Percentiles rank a stretch among this genome's conserved stretches.
Conservation (phyloP, 768 basidiomycete genomes). For the Boletales sp. region DNA sequence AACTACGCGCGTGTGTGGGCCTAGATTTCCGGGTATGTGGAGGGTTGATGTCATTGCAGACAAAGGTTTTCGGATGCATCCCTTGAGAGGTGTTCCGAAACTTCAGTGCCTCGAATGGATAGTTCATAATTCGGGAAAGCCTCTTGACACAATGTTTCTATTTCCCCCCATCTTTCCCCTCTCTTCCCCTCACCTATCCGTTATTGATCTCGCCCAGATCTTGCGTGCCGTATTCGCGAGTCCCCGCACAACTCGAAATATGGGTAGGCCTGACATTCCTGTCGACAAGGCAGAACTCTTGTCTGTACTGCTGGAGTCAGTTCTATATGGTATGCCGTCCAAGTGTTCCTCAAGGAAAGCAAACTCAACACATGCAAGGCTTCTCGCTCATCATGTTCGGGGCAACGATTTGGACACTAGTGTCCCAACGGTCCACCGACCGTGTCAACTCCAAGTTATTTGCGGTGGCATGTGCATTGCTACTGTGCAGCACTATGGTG, state of each 20-base stretch:
- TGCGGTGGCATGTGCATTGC: conserved; percentile 15
- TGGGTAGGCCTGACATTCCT: neutral
- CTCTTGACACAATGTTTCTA: neutral
- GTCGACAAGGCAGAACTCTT: conserved; percentile 3
- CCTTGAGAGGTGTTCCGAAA: too few species aligned
- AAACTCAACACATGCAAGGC: conserved; percentile 9
- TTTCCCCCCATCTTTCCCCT: neutral
- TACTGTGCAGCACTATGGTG: conserved; percentile 23
- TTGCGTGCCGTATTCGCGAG: neutral
- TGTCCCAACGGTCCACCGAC: conserved; percentile 1
- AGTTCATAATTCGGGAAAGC: too few species aligned
- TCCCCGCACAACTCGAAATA: neutral
- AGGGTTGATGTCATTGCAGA: too few species aligned
- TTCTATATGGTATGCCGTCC: conserved; percentile 1
- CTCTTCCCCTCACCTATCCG: too few species aligned
- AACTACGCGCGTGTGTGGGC: too few species aligned
- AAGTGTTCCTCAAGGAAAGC: neutral
- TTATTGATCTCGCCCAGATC: neutral
- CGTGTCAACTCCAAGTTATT: conserved; percentile 14
- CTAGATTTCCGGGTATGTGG: too few species aligned
- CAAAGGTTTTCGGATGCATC: too few species aligned
- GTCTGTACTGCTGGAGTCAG: neutral
- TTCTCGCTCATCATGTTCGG: conserved; percentile 31
- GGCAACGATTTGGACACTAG: conserved; percentile 20
- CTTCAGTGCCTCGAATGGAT: too few species aligned